Percentiles rank a stretch among this genome's conserved stretches.
Conservation (phyloP, 2,329 filamentous ascomycete genomes). For the Dendrostoma leiphaemia region DNA sequence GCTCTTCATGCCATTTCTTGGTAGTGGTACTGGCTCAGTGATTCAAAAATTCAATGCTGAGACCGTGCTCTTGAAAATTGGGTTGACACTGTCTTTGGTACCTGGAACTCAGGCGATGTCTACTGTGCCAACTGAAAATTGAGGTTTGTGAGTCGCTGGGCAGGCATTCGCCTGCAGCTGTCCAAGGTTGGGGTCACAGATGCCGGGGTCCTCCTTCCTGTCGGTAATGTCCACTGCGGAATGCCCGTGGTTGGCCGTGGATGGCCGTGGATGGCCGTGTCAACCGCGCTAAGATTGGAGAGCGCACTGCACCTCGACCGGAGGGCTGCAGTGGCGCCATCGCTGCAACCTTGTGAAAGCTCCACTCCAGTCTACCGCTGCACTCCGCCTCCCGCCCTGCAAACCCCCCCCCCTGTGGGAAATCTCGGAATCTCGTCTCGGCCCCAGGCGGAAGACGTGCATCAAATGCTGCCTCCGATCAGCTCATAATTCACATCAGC, state of each 20-base stretch:
- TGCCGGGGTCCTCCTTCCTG: no score
- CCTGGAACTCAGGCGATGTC: no score
- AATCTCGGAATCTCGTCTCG: neutral
- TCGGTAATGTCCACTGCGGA: no score
- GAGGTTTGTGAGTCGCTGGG: neutral
- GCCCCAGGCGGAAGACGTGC: neutral
- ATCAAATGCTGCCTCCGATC: neutral
- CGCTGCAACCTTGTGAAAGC: no score
- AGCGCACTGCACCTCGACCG: no score
- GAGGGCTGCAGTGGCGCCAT: no score
- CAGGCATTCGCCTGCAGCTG: neutral
- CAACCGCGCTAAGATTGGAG: no score
- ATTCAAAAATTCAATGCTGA: conserved; percentile 3
- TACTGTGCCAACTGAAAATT: neutral
- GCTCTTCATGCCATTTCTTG: neutral
- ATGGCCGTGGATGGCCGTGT: no score
- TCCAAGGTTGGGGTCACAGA: no score
- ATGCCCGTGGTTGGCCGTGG: no score
- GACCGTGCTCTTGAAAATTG: neutral
- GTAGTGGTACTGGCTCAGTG: neutral
- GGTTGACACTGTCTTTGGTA: neutral
- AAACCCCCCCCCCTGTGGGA: neutral
- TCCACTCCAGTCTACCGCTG: no score
- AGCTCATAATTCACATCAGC: conserved; percentile 5
- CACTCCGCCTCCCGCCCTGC: no score